phyloP scores from a whole-genome alignment of 352 stramenopile species.

The Pythium phragmiticola region DNA sequence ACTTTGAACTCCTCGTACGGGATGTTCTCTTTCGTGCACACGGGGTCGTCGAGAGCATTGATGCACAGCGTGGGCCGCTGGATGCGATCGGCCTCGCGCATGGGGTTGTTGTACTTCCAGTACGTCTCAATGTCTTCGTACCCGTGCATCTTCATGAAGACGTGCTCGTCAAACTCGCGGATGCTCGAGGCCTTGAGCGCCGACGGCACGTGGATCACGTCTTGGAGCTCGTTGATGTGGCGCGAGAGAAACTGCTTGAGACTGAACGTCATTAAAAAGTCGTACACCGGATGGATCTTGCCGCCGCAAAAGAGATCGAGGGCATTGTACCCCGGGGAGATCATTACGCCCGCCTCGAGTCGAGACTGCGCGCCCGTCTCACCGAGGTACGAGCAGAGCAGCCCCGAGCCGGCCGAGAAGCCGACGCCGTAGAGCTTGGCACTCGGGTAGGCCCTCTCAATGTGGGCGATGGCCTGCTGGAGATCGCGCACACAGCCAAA shows the following conservation, averaged over 20 bases:
- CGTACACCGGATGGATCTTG: constrained; percentile 64
- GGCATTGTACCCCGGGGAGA: constrained; percentile 77
- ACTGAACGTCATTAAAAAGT: constrained; percentile 76
- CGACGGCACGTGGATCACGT: constrained; percentile 46
- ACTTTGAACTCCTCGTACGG: constrained; percentile 48
- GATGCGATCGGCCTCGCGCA: constrained; percentile 60
- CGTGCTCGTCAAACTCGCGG: constrained; percentile 67
- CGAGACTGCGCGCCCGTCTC: constrained; percentile 53
- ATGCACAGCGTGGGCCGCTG: constrained; percentile 62
- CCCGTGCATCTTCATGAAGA: constrained; percentile 83
- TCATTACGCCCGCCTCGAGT: constrained; percentile 56
- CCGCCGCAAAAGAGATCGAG: constrained; percentile 69
- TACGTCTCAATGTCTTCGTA: constrained; percentile 65
- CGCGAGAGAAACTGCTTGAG: constrained; percentile 68
- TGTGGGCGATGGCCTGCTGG: constrained; percentile 44
- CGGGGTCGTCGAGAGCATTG: constrained; percentile 75
- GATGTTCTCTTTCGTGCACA: constrained; percentile 77
- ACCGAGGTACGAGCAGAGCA: constrained; percentile 74
- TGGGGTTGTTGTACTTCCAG: constrained; percentile 75
- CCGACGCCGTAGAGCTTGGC: constrained; percentile 66
- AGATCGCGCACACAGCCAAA: constrained; percentile 72
- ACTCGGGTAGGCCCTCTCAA: constrained; percentile 46
- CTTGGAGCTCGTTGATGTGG: constrained; percentile 42
- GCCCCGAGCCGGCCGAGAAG: constrained; percentile 62
- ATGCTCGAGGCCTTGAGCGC: constrained; percentile 58